These are phyloP conservation scores for Apiospora arundinis DNA, from an alignment of 2,329 filamentous ascomycete species.

Conservation along the genomic window DNA sequence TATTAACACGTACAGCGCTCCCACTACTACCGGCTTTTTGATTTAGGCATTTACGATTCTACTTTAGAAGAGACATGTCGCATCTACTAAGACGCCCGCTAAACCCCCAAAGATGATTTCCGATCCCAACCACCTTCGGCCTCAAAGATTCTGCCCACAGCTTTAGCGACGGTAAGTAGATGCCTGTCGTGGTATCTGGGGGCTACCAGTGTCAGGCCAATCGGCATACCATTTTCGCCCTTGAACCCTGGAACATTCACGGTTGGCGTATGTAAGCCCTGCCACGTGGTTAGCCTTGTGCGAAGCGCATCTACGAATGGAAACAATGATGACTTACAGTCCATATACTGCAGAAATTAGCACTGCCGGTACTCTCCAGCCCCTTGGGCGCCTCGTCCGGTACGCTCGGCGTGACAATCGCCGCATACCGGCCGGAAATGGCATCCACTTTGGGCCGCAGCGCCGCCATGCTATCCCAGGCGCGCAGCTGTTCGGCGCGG, in stretches of 20 bases:
- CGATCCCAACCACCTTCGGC: constrained; percentile 43
- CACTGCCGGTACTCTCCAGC: constrained; percentile 58
- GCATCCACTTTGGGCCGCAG: constrained; percentile 61
- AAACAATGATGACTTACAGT: constrained; percentile 48
- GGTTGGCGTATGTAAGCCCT: constrained; percentile 64
- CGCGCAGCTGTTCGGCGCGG: constrained; percentile 55
- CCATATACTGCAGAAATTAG: constrained; percentile 58
- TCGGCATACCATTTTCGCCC: constrained; percentile 62
- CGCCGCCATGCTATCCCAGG: constrained; percentile 60
- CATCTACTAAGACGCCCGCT: not conserved
- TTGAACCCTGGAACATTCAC: constrained; percentile 70
- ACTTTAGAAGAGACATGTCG: not conserved
- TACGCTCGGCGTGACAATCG: constrained; percentile 64
- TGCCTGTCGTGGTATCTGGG: constrained; percentile 52
- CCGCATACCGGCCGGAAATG: constrained; percentile 57
- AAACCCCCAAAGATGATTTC: not conserved
- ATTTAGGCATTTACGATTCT: constrained; percentile 10
- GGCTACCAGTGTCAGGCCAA: constrained; percentile 61
- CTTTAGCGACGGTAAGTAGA: constrained; percentile 46
- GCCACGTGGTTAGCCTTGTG: not conserved
- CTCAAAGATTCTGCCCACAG: constrained; percentile 48
- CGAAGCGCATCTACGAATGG: not conserved
- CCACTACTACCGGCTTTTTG: not conserved
- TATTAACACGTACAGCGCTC: not conserved
- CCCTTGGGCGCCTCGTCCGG: constrained; percentile 65